These are phyloP conservation scores for Sindora glabra DNA, from an alignment of 306 rosid genomes.

Conservation along the genomic window DNA sequence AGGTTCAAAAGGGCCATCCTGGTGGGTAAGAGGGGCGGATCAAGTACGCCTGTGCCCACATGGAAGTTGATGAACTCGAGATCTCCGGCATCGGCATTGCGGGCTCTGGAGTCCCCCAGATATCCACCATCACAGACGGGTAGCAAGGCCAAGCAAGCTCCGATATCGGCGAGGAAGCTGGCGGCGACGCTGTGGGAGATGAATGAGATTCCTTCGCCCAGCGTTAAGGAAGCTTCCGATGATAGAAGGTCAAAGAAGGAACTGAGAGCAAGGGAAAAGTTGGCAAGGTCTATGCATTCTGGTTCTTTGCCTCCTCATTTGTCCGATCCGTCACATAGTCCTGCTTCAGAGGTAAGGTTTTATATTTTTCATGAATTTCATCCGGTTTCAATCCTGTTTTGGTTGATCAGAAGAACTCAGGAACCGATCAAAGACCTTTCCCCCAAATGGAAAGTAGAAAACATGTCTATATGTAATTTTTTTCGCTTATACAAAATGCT, in stretches of 20 bases:
- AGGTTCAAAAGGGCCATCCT: conserved; percentile 85
- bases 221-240: conserved; percentile 39
- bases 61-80: conserved; percentile 75
- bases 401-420: neutral
- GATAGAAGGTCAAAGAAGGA: conserved; percentile 56
- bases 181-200: conserved; percentile 99
- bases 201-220: conserved; percentile 93
- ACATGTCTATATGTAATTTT: neutral
- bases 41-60: conserved; percentile 83
- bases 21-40: conserved; percentile 79
- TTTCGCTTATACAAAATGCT: no score
- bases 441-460: neutral
- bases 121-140: conserved; percentile 36
- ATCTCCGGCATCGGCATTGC: conserved; percentile 65
- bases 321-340: conserved; percentile 97
- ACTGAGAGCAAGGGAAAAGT: conserved; percentile 50
- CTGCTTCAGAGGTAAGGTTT: conserved; percentile 68
- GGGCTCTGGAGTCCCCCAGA: conserved; percentile 56
- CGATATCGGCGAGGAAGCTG: conserved; percentile 93
- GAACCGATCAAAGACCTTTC: neutral
- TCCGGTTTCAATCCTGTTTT: neutral
- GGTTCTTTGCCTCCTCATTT: conserved; percentile 94
- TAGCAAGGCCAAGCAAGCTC: conserved; percentile 38
- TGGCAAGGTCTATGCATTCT: conserved; percentile 62
- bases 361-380: neutral